These are phyloP conservation scores for Colletotrichum sp. DNA, from an alignment of 2,329 filamentous ascomycete species.

Conservation along the genomic window DNA sequence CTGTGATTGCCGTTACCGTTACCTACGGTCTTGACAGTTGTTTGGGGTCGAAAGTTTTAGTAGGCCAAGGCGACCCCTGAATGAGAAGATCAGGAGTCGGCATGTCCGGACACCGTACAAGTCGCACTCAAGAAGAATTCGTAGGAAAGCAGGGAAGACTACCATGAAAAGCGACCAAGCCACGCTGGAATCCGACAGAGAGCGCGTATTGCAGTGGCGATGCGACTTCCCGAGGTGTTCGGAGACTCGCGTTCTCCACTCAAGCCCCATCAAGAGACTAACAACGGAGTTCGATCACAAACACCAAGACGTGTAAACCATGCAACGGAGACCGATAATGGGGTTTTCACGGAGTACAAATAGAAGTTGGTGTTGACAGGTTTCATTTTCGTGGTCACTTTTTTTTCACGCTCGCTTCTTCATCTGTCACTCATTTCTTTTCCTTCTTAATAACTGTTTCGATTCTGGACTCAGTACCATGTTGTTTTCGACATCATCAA, in stretches of 20 bases:
- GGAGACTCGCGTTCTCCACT: background rate
- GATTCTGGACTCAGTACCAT: accelerated
- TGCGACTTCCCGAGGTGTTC: background rate
- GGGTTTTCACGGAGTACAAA: background rate
- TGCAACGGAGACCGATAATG: background rate
- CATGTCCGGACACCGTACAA: background rate
- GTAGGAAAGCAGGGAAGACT: background rate
- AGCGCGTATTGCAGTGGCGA: background rate
- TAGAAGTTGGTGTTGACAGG: accelerated
- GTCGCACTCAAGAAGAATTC: background rate
- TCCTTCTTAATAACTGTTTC: accelerated
- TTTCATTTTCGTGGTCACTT: background rate
- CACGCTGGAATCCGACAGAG: background rate
- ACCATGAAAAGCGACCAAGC: background rate
- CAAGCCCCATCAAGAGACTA: background rate
- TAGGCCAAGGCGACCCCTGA: background rate
- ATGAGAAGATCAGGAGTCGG: background rate
- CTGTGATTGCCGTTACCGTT: background rate
- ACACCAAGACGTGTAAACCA: background rate
- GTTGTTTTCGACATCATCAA: background rate
- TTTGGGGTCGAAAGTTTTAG: background rate
- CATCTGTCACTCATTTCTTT: background rate
- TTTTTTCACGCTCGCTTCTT: background rate
- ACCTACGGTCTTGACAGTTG: background rate
- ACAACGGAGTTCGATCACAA: background rate